A percentile compares a stretch with the other conserved stretches of the same genome.
phyloP scores from a whole-genome alignment of 73 alveolate genomes.

The Durusdinium trenchii region DNA sequence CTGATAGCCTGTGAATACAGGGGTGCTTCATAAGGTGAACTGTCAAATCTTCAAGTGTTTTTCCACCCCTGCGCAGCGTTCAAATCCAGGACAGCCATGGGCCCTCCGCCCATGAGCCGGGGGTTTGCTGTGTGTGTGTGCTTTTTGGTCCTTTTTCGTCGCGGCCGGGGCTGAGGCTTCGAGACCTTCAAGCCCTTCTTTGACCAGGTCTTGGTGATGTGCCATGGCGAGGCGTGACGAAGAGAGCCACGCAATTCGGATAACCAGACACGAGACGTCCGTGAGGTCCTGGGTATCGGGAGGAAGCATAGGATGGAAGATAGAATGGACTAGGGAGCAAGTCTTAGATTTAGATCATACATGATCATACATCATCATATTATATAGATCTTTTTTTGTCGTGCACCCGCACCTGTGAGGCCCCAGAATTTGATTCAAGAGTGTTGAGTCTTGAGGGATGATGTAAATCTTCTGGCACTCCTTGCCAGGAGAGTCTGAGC shows the following conservation, averaged over 20 bases:
- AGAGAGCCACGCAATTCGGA: neutral
- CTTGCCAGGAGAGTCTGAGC: slow-evolving; percentile 25
- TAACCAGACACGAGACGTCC: neutral
- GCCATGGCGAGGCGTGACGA: slow-evolving; percentile 59
- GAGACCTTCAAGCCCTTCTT: slow-evolving; percentile 89
- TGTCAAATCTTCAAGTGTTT: too few species aligned
- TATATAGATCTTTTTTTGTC: neutral
- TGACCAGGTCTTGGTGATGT: slow-evolving; percentile 19
- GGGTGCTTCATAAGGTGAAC: too few species aligned
- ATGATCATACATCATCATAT: neutral
- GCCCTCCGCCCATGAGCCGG: too few species aligned
- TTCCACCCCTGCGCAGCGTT: too few species aligned
- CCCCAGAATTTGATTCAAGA: neutral
- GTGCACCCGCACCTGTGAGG: neutral
- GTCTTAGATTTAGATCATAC: too few species aligned
- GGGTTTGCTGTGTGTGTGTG: too few species aligned
- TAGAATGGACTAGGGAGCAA: too few species aligned
- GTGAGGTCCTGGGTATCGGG: too few species aligned
- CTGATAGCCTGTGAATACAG: too few species aligned
- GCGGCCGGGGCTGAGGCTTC: slow-evolving; percentile 26
- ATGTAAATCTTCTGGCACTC: neutral
- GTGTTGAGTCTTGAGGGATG: neutral
- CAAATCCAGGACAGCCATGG: too few species aligned
- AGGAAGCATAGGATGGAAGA: too few species aligned
- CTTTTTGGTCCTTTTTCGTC: too few species aligned